Percentiles rank a stretch among this genome's conserved stretches.
Evolutionary conservation across 2,329 filamentous ascomycete species (phyloP).

Genomic region (Aspergillus oerlinghausenensis): DNA sequence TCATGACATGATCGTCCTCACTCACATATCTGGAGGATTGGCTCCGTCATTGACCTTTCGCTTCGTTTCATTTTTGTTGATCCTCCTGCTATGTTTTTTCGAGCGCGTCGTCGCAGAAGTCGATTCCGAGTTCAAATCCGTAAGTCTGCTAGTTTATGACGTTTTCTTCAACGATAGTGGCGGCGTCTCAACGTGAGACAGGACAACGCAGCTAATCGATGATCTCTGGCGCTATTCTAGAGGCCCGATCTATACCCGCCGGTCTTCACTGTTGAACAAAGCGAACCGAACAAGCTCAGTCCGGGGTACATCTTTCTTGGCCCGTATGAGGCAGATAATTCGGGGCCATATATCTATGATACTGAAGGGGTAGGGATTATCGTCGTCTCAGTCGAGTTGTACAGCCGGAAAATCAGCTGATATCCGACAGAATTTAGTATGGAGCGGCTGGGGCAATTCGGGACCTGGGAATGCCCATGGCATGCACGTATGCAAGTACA

Average conservation of each 20-base stretch:
- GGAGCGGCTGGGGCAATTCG: slow-evolving; percentile 46
- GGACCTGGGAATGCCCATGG: slow-evolving; percentile 49
- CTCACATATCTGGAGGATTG: slow-evolving; percentile 12
- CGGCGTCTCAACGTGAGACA: not conserved
- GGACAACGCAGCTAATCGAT: not conserved
- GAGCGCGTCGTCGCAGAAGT: slow-evolving; percentile 21
- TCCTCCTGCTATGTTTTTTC: slow-evolving; percentile 17
- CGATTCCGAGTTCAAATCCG: slow-evolving; percentile 35
- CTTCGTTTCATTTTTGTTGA: slow-evolving; percentile 11
- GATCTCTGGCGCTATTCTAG: slow-evolving; percentile 15
- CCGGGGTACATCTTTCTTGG: slow-evolving; percentile 50
- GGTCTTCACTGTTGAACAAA: slow-evolving; percentile 27
- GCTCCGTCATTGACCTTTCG: slow-evolving; percentile 6
- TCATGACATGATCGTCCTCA: slow-evolving; percentile 26
- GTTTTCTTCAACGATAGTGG: not conserved
- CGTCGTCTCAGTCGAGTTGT: not conserved
- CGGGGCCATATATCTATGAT: slow-evolving; percentile 51
- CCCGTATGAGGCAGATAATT: slow-evolving; percentile 46
- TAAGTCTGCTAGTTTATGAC: slow-evolving; percentile 14
- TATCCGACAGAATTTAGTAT: slow-evolving; percentile 42
- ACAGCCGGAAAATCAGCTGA: slow-evolving; percentile 6
- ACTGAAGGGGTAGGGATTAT: slow-evolving; percentile 38
- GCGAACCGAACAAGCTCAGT: slow-evolving; percentile 28
- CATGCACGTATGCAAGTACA: slow-evolving; percentile 47
- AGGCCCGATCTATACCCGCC: slow-evolving; percentile 39